Conservation (phyloP, 2,329 filamentous ascomycete species). For the Phialophora verrucosa region DNA sequence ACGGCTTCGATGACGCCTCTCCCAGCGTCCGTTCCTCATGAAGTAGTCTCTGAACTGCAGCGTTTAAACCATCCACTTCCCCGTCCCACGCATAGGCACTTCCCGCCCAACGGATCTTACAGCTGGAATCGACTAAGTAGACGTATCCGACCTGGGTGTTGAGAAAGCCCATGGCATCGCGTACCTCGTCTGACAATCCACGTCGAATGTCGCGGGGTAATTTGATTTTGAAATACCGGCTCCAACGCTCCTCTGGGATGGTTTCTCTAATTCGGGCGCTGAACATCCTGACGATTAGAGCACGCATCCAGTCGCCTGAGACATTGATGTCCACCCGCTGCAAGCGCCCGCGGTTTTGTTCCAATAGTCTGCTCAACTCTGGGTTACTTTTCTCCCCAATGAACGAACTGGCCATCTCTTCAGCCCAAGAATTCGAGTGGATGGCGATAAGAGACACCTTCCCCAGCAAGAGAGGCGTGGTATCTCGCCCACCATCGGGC, state of each 20-base stretch:
- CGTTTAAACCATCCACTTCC: conserved; percentile 52
- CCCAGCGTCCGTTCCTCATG: conserved; percentile 46
- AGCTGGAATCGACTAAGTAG: conserved; percentile 85
- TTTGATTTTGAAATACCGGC: conserved; percentile 64
- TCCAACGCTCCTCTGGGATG: conserved; percentile 58
- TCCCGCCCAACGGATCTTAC: conserved; percentile 92
- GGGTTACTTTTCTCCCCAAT: conserved; percentile 70
- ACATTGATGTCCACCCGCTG: conserved; percentile 88
- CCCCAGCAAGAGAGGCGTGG: conserved; percentile 74
- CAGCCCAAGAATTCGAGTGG: conserved; percentile 84
- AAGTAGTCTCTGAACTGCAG: conserved; percentile 50
- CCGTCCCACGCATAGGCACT: conserved; percentile 59
- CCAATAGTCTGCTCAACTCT: conserved; percentile 68
- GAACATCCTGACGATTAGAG: conserved; percentile 62
- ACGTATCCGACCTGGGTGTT: conserved; percentile 94
- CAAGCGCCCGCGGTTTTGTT: conserved; percentile 57
- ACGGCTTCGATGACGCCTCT: conserved; percentile 10
- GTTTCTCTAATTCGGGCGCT: conserved; percentile 56
- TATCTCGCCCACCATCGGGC: conserved; percentile 66
- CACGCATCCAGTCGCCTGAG: conserved; percentile 76
- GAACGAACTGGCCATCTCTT: conserved; percentile 78
- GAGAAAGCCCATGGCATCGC: conserved; percentile 69
- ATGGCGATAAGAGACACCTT: conserved; percentile 79
- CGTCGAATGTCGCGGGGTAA: conserved; percentile 44
- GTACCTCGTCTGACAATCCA: conserved; percentile 61